These are phyloP conservation scores for Penicillium oxalicum DNA, from an alignment of 2,329 filamentous ascomycete genomes.

Conservation along the genomic window DNA sequence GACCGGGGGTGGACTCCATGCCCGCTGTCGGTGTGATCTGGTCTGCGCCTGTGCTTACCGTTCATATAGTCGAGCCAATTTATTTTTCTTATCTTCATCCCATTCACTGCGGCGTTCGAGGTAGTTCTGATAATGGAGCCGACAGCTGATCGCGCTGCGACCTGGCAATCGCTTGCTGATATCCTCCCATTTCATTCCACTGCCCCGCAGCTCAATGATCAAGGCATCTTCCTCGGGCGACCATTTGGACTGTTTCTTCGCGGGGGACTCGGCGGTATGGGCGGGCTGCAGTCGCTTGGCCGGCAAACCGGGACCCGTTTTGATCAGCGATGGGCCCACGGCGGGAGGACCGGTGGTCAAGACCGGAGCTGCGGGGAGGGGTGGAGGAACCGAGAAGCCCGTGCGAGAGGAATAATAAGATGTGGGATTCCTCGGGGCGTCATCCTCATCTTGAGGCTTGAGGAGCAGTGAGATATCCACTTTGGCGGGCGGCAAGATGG, in stretches of 20 bases:
- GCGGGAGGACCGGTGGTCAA: conserved; percentile 18
- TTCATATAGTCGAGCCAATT: conserved; percentile 88
- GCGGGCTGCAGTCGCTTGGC: conserved; percentile 42
- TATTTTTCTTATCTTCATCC: conserved; percentile 97
- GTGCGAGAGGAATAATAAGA: conserved; percentile 31
- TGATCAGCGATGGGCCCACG: conserved; percentile 23
- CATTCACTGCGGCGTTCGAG: conserved; percentile 87
- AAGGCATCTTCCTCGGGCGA: conserved; percentile 86
- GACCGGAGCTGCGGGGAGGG: conserved; percentile 26
- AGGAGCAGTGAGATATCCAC: conserved; percentile 94
- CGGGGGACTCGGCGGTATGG: conserved; percentile 56
- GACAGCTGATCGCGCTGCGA: conserved; percentile 87
- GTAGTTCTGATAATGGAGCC: conserved; percentile 95
- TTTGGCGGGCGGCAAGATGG: conserved; percentile 52
- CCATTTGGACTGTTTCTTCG: conserved; percentile 97
- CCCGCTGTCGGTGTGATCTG: not conserved
- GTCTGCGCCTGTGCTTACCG: conserved; percentile 55
- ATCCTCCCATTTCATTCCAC: conserved; percentile 98
- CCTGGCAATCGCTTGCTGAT: conserved; percentile 88
- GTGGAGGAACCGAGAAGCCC: conserved; percentile 14
- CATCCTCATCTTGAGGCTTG: conserved; percentile 52
- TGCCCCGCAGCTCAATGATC: conserved; percentile 84
- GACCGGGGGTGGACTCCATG: not conserved
- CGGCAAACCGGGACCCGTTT: conserved; percentile 26
- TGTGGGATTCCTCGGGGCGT: conserved; percentile 25